Base-by-base conservation (phyloP, 176 grass and related monocot genomes). In the Oryza rufipogon region DNA sequence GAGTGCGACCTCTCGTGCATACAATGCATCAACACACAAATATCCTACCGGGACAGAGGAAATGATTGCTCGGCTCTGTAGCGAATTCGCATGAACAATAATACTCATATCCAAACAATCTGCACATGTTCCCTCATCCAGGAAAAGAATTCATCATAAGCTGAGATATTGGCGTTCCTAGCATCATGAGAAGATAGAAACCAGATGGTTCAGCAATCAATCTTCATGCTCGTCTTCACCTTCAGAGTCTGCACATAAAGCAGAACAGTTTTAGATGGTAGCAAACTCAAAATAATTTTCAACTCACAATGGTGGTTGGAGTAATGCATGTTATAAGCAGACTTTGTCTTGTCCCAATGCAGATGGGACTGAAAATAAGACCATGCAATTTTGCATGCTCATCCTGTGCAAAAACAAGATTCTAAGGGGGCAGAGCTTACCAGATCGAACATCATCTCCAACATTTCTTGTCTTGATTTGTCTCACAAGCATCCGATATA, bases 401-500 rank as follows among this genome's bases (percentile, higher is more conserved):
- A 32, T 54, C 3, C n/a, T 72, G 33, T 26, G 42, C 14, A 16
- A 48, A 11, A 52, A 39, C 39, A 77, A 74, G 5, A 12, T 70
- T 19, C 25, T 46, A 81, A 36, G 26, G 49, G 46, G 15, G 1
- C 49, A 6, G 49, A 63, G 68, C 88, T 84, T 88, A 93, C 94
- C 94, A 34, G 94, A 97, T 86, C 94, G 81, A 90, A 97, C 89
- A 71, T 97, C 91, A 22, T 97, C 94, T 73, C 94, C 94, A 84
- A 97, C 78, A 88, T 83, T 92, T 86, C 81, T 91, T 54, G 89
- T 79, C 49, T 61, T 90, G 68, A 95, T 95, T 84, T 95, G 93
- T 47, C 87, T 91, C 58, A 92, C 90, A 82, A 95, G 90, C 90
- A 95, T 92, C 63, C 93, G 85, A 80, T 87, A 95, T 63, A 92